phyloP scores from a whole-genome alignment of 768 basidiomycete species.

The Ramaria rubella region DNA sequence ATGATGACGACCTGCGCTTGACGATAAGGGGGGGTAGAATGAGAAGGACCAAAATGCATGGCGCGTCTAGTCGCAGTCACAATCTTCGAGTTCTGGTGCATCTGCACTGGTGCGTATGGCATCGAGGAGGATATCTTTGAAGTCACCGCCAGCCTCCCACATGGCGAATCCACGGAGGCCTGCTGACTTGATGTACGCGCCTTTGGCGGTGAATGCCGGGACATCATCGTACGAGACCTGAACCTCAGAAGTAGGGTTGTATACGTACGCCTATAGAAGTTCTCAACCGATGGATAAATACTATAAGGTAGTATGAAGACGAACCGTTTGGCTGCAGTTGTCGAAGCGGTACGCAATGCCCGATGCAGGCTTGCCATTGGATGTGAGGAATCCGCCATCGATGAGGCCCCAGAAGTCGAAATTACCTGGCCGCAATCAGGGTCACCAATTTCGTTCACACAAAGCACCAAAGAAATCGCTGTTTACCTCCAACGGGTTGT shows the following conservation, averaged over 20 bases:
- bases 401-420: conserved; percentile 63
- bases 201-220: conserved; percentile 39
- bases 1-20: too few relatives aligned
- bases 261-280: conserved; percentile 54
- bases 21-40: too few relatives aligned
- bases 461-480: not conserved
- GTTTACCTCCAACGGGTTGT: conserved; percentile 44
- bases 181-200: conserved; percentile 44
- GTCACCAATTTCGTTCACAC: not conserved
- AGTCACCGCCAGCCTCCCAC: conserved; percentile 69
- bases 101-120: conserved; percentile 36
- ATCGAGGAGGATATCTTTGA: conserved; percentile 52
- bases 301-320: conserved; percentile 20
- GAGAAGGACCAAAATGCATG: too few relatives aligned
- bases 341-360: conserved; percentile 54
- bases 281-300: not conserved
- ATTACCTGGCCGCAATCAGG: not conserved
- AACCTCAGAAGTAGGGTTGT: conserved; percentile 44
- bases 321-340: conserved; percentile 67
- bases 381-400: conserved; percentile 45
- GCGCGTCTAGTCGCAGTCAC: too few relatives aligned
- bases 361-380: conserved; percentile 36
- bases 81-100: too few relatives aligned
- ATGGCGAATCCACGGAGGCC: conserved; percentile 62
- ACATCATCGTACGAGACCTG: conserved; percentile 65